Conservation (phyloP, 306 rosid genomes). For the Pterocarpus macrocarpus region DNA sequence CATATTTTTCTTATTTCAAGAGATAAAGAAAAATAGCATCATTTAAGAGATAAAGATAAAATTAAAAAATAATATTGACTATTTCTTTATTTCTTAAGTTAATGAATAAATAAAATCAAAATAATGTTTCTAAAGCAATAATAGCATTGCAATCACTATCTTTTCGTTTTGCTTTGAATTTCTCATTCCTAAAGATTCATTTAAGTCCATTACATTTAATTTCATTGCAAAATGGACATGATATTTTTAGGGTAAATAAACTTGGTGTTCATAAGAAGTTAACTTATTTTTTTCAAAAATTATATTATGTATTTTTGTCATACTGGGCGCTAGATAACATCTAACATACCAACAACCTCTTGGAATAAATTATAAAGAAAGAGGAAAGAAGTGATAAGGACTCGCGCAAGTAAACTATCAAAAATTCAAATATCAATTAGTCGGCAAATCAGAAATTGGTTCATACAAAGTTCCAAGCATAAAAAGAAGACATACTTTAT, state of each 20-base stretch:
- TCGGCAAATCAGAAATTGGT: conserved; percentile 34
- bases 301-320: background rate
- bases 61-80: no score
- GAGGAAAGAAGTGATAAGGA: background rate
- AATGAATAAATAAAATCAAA: no score
- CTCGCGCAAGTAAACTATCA: background rate
- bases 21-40: no score
- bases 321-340: background rate
- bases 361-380: background rate
- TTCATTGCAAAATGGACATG: background rate
- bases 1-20: no score
- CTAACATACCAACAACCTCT: background rate
- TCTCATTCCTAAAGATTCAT: background rate
- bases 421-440: background rate
- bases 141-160: background rate
- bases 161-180: background rate
- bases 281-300: background rate
- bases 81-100: no score
- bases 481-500: background rate
- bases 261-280: background rate
- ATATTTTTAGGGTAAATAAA: background rate
- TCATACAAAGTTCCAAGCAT: background rate
- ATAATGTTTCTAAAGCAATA: background rate
- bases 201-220: background rate
- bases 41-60: no score